Evolutionary conservation across 2,329 filamentous ascomycete genomes (phyloP).

Genomic region (Davidsoniella virescens): DNA sequence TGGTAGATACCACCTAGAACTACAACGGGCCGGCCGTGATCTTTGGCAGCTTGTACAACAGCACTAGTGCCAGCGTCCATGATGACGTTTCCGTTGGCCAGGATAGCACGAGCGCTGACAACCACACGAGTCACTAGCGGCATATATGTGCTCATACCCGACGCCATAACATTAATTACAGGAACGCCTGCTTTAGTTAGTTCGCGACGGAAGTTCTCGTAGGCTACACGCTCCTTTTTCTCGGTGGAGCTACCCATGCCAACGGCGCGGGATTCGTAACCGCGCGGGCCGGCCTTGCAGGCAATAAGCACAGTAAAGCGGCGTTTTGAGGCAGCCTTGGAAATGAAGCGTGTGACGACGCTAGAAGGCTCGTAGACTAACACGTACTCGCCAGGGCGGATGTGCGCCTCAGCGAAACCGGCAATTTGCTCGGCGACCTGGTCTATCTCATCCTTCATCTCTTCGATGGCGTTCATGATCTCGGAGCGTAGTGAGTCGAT

Average conservation of each 20-base stretch:
- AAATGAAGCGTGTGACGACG: slow-evolving; percentile 77
- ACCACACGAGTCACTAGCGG: slow-evolving; percentile 91
- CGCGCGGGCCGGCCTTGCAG: slow-evolving; percentile 35
- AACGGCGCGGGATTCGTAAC: slow-evolving; percentile 20
- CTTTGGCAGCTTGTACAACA: slow-evolving; percentile 70
- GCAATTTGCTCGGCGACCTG: slow-evolving; percentile 90
- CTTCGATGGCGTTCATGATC: slow-evolving; percentile 82
- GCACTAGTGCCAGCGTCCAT: slow-evolving; percentile 70
- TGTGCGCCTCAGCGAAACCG: slow-evolving; percentile 73
- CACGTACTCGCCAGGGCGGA: slow-evolving; percentile 84
- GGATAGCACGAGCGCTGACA: slow-evolving; percentile 69
- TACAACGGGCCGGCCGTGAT: slow-evolving; percentile 69
- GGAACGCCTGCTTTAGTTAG: slow-evolving; percentile 62
- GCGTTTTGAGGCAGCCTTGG: slow-evolving; percentile 73
- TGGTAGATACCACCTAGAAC: slow-evolving; percentile 88
- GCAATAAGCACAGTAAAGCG: slow-evolving; percentile 84
- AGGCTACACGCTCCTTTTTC: slow-evolving; percentile 18
- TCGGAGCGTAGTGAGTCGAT: slow-evolving; percentile 68
- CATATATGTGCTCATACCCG: slow-evolving; percentile 84
- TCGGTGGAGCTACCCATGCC: slow-evolving; percentile 1
- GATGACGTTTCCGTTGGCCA: slow-evolving; percentile 75
- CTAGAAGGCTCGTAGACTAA: slow-evolving; percentile 74
- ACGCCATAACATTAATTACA: slow-evolving; percentile 71
- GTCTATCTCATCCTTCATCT: slow-evolving; percentile 88
- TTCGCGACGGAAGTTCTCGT: slow-evolving; percentile 54